These are phyloP conservation scores for Lenwebbia sp. DNA, from an alignment of 345 rosid species.

Conservation along the genomic window DNA sequence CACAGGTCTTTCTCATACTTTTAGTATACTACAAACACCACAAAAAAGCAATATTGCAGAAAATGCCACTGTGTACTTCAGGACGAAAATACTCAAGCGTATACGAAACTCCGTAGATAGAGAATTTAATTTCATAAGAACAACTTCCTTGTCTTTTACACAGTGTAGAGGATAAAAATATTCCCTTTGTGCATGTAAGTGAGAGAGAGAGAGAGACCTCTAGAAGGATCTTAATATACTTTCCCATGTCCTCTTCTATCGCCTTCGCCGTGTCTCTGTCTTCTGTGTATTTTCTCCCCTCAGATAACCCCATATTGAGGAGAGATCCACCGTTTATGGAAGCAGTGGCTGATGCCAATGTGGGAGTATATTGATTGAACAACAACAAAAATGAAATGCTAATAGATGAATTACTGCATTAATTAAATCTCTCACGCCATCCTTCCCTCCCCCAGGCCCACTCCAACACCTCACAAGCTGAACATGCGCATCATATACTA, in stretches of 20 bases:
- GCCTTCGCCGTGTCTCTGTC: conserved; percentile 60
- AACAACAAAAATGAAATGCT: conserved; percentile 85
- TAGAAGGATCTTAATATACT: conserved; percentile 63
- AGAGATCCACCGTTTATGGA: conserved; percentile 89
- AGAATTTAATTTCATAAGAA: neutral
- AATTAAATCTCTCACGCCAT: conserved; percentile 69
- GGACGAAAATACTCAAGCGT: neutral
- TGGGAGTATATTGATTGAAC: conserved; percentile 70
- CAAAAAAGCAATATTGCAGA: neutral
- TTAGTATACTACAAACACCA: neutral
- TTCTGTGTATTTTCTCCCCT: conserved; percentile 64
- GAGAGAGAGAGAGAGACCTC: too few relatives aligned
- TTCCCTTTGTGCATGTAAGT: neutral
- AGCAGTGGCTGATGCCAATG: conserved; percentile 67
- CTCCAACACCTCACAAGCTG: conserved; percentile 77
- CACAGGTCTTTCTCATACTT: neutral
- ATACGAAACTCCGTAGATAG: neutral
- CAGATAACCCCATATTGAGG: conserved; percentile 81
- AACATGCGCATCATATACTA: conserved; percentile 69
- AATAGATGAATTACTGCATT: conserved; percentile 71
- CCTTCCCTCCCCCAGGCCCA: conserved; percentile 89
- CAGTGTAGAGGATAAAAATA: neutral
- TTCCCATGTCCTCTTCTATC: conserved; percentile 85
- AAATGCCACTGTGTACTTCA: neutral
- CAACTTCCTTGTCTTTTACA: neutral